Percentiles rank a stretch among this genome's conserved stretches.
phyloP scores from a whole-genome alignment of 2,329 filamentous ascomycete genomes.

The Zymoseptoria crescenta region DNA sequence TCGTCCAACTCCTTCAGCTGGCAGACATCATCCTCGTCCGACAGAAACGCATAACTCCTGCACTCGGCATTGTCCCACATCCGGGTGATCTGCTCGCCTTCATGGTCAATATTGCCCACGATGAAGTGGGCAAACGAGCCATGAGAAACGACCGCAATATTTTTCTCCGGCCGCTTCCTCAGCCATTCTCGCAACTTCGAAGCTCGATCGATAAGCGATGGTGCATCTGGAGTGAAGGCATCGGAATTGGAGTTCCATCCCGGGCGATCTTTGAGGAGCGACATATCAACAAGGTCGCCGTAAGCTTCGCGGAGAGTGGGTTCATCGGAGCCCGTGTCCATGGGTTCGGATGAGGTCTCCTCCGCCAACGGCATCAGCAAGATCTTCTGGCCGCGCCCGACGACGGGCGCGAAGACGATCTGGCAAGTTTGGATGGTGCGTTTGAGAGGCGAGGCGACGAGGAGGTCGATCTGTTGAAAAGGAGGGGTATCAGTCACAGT shows the following conservation, averaged over 20 bases:
- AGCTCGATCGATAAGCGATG: slow-evolving; percentile 9
- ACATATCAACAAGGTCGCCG: slow-evolving; percentile 45
- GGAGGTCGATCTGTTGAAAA: slow-evolving; percentile 12
- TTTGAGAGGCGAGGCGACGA: slow-evolving; percentile 18
- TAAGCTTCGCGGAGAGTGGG: slow-evolving; percentile 6
- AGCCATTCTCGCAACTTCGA: slow-evolving; percentile 8
- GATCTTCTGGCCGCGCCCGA: slow-evolving; percentile 7
- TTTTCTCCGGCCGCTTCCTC: slow-evolving; percentile 9
- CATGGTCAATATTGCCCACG: slow-evolving; percentile 14
- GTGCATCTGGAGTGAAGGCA: slow-evolving; percentile 3
- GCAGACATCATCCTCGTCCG: slow-evolving; percentile 4
- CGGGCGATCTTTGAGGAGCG: slow-evolving; percentile 43
- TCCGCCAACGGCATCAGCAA: slow-evolving; percentile 14
- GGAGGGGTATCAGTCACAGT: neutral
- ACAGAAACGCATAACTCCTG: slow-evolving; percentile 13
- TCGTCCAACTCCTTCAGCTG: slow-evolving; percentile 10
- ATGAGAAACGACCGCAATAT: slow-evolving; percentile 18
- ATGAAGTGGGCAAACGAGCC: slow-evolving; percentile 16
- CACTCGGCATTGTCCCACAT: slow-evolving; percentile 18
- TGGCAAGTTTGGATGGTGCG: slow-evolving; percentile 20
- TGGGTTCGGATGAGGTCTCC: slow-evolving; percentile 14
- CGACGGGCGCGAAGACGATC: slow-evolving; percentile 32
- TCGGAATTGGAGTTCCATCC: slow-evolving; percentile 20
- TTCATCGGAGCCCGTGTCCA: slow-evolving; percentile 14
- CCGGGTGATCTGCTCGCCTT: slow-evolving; percentile 10